Percentiles rank a stretch among this genome's conserved stretches.
Evolutionary conservation across 2,329 filamentous ascomycete genomes (phyloP).

Genomic region (Elsinoe arachidis): DNA sequence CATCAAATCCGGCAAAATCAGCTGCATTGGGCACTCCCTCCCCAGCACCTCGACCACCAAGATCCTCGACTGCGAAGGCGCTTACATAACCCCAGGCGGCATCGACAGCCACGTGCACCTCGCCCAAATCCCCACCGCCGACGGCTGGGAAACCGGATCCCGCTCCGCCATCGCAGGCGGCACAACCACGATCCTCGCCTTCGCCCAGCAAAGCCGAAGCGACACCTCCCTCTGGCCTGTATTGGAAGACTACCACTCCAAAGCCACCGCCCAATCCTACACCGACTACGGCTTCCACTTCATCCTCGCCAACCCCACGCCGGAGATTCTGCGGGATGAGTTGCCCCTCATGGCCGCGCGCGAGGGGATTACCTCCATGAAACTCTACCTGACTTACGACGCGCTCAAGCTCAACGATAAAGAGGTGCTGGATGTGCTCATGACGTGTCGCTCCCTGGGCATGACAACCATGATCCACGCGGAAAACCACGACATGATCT

Average conservation of each 20-base stretch:
- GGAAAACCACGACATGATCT: slow-evolving; percentile 41
- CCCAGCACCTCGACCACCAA: slow-evolving; percentile 25
- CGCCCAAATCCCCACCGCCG: slow-evolving; percentile 33
- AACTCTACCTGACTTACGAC: slow-evolving; percentile 48
- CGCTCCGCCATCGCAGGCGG: slow-evolving; percentile 50
- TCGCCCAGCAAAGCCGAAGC: slow-evolving; percentile 46
- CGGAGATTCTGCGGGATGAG: slow-evolving; percentile 34
- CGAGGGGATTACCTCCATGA: slow-evolving; percentile 42
- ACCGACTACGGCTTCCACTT: slow-evolving; percentile 52
- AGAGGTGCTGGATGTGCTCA: slow-evolving; percentile 44
- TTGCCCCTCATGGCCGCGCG: slow-evolving; percentile 32
- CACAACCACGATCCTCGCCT: slow-evolving; percentile 50
- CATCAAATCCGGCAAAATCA: slow-evolving; percentile 40
- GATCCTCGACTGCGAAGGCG: slow-evolving; percentile 39
- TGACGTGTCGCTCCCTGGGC: slow-evolving; percentile 36
- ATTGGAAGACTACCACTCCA: slow-evolving; percentile 40
- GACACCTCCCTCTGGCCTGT: slow-evolving; percentile 39
- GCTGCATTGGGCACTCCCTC: slow-evolving; percentile 35
- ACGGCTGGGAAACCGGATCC: slow-evolving; percentile 42
- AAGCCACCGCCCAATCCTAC: slow-evolving; percentile 40
- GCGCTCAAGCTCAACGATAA: slow-evolving; percentile 42
- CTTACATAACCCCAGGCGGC: slow-evolving; percentile 40
- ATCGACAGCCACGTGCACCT: slow-evolving; percentile 45
- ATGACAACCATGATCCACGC: slow-evolving; percentile 45
- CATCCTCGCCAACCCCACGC: slow-evolving; percentile 40